Base-by-base conservation (phyloP, 148 eudicot genomes). In the Camellia lanceoleosa region DNA sequence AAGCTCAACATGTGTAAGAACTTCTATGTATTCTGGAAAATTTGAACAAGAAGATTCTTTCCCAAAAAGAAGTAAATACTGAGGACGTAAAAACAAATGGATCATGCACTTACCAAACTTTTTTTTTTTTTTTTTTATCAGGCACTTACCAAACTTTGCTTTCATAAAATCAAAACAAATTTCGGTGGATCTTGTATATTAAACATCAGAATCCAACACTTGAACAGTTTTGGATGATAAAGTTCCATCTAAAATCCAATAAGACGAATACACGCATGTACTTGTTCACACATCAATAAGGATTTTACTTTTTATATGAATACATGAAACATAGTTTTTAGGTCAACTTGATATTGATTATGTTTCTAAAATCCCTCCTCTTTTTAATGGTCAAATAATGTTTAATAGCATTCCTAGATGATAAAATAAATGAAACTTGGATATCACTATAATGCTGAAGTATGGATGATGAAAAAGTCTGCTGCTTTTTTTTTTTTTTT, bases 201-300 rank as follows among this genome's bases (percentile, higher is more conserved):
- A 13, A 54, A 59, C 76, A 73, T 73, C 63, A 23, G n/a, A 71
- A 73, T 73, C 62, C 30, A 73, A 54, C 44, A 52, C 76, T 59
- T 58, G 75, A 73, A 54, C 1, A 30, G 30, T 30, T 30, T 30
- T 30, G 30, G 30, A 30, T 30, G 30, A 30, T 30, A 30, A 30
- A 30, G 30, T 30, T 30, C 30, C 30, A 30, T 30, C 30, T 30
- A 30, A 30, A 30, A 30, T 30, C 30, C 14, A 52, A n/a, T 54
- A 30, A 30, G 30, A 30, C 30, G 1, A 30, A 30, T 30, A 30
- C 30, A 30, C 30, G 30, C 30, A 30, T 30, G 30, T 30, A 30
- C 30, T 30, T 30, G 30, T 30, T 30, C 30, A 30, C 30, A 30
- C 30, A 1, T 30, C 30, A 30, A 30, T 30, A 30, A 30, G 1